Conservation (phyloP, 805 yeast species). For the Peterozyma toletana region DNA sequence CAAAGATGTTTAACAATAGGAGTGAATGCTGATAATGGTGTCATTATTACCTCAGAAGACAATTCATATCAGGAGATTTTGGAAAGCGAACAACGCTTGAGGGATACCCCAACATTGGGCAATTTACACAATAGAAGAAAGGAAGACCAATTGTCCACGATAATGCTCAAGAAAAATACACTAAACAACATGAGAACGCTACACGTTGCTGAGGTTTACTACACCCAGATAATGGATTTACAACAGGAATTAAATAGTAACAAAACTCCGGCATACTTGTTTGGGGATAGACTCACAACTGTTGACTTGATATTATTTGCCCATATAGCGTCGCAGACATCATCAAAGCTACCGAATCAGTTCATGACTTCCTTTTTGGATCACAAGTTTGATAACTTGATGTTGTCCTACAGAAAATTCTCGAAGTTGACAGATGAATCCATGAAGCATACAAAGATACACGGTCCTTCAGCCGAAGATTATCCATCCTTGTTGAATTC, state of each 20-base stretch:
- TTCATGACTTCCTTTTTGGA: slow-evolving; percentile 29
- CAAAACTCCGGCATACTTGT: slow-evolving; percentile 7
- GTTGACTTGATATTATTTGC: slow-evolving; percentile 33
- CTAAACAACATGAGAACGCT: slow-evolving; percentile 23
- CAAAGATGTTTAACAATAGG: slow-evolving; percentile 24
- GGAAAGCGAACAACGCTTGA: slow-evolving; percentile 16
- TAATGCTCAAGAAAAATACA: slow-evolving; percentile 18
- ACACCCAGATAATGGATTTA: slow-evolving; percentile 5
- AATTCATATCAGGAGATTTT: slow-evolving; percentile 15
- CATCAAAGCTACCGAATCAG: slow-evolving; percentile 29
- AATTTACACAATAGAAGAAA: slow-evolving; percentile 18
- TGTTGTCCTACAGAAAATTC: slow-evolving; percentile 2
- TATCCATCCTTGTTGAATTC: slow-evolving; percentile 7
- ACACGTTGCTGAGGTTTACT: slow-evolving; percentile 9
- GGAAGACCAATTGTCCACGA: slow-evolving; percentile 13
- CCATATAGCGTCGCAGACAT: slow-evolving; percentile 24
- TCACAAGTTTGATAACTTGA: slow-evolving; percentile 23
- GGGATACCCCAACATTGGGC: slow-evolving; percentile 20
- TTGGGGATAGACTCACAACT: slow-evolving; percentile 15
- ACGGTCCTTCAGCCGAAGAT: slow-evolving; percentile 1
- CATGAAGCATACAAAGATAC: neutral
- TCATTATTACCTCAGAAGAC: slow-evolving; percentile 19
- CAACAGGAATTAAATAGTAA: neutral
- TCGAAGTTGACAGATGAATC: neutral
- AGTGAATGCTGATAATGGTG: slow-evolving; percentile 21